A percentile compares a stretch with the other conserved stretches of the same genome.
Conservation (phyloP, 129 eudicot species). For the Tagetes erecta region DNA sequence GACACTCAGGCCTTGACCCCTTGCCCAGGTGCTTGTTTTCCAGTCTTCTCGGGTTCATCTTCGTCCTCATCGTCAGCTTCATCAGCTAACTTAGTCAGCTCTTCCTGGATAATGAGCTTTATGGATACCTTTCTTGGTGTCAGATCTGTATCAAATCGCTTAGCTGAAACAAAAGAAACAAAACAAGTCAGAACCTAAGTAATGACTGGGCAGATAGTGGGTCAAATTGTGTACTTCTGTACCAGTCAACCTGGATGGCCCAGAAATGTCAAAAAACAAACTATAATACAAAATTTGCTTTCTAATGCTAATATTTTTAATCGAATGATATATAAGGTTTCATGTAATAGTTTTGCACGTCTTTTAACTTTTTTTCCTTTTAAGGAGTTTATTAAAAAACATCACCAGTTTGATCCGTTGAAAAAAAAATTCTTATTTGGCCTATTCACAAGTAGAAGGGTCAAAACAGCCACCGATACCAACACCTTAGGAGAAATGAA, state of each 20-base stretch:
- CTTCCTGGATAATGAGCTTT: constrained; percentile 94
- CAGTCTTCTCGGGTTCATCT: constrained; percentile 46
- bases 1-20: constrained; percentile 55
- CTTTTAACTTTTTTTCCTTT: not conserved
- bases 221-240: constrained; percentile 5
- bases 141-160: constrained; percentile 66
- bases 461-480: not conserved
- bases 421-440: not conserved
- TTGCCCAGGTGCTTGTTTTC: constrained; percentile 36
- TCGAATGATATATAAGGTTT: not conserved
- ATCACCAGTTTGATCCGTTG: not conserved
- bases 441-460: not conserved
- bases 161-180: constrained; percentile 41
- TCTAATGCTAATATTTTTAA: not conserved
- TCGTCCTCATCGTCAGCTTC: constrained; percentile 83
- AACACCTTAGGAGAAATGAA: constrained; percentile 1
- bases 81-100: constrained; percentile 90
- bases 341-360: not conserved
- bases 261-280: not conserved
- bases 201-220: not conserved
- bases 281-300: not conserved
- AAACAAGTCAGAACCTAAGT: not conserved
- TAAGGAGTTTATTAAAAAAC: not conserved
- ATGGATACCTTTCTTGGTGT: constrained; percentile 68
- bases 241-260: not conserved